Evolutionary conservation across 805 yeast species (phyloP), one percentile per base, ranked within the genome.

Genomic region (Nakazawaea peltata): DNA sequence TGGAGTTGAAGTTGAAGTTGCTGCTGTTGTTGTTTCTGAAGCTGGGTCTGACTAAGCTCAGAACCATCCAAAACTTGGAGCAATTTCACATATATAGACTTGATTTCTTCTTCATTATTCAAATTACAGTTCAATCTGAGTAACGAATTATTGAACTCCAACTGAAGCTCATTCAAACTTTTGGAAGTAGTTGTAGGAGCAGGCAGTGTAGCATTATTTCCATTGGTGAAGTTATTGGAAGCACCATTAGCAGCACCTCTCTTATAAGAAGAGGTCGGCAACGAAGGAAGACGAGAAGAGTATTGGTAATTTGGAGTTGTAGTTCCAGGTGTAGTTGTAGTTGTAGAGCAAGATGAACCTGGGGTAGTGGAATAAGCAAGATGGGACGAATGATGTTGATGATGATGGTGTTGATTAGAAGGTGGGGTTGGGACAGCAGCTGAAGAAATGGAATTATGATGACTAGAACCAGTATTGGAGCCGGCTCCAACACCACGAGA

Each of bases 121-220:
- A 29, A 17, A 15, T 27, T 19, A 29, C 41, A 37, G 28, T 37
- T 37, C 12, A 37, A 28, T 26, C 37, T 21, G 14, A 32, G 18
- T 9, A 37, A 26, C 19, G 21, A 25, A 16, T 32, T 37, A 23
- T 37, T 37, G 19, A 37, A 37, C 24, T 37, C 41, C 25, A 37
- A 30, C 25, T 37, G 41, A n/a, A 37, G 25, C 13, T 37, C 41
- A 23, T 37, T 37, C 18, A 37, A 32, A 12, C 19, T 28, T 15
- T 28, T 28, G 16, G 28, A 13, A 19, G 30, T n/a, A 6, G 27
- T 24, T 14, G 27, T 4, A 12, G 26, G 26, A 6, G 22, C 12
- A 19, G 30, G 23, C 5, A n/a, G 8, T 13, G 30, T 16, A 15
- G 30, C 13, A 13, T 14, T 7, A 15, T 8, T 17, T 23, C 15